Percentiles rank a stretch among this genome's conserved stretches.
Conservation (phyloP, 2,329 filamentous ascomycete species). For the Didymellaceae sp. region DNA sequence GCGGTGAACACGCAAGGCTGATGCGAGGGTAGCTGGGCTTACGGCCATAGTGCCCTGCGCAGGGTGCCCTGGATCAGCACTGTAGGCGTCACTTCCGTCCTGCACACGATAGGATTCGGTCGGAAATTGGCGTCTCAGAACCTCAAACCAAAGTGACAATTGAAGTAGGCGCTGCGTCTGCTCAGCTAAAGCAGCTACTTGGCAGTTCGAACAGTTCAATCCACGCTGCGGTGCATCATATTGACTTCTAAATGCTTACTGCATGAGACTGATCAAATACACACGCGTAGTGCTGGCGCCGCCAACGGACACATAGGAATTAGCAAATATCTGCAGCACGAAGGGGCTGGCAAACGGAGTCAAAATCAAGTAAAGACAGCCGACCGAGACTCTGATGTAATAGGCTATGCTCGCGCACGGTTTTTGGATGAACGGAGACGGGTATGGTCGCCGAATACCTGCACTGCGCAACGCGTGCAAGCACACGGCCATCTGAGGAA, state of each 20-base stretch:
- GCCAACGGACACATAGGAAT: slow-evolving; percentile 33
- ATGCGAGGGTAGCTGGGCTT: slow-evolving; percentile 1
- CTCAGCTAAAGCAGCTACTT: background rate
- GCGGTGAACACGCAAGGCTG: background rate
- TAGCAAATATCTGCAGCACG: slow-evolving; percentile 34
- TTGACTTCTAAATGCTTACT: slow-evolving; percentile 21
- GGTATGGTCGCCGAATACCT: slow-evolving; percentile 21
- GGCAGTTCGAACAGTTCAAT: no score
- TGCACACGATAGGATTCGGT: slow-evolving; percentile 2
- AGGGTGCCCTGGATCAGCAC: slow-evolving; percentile 1
- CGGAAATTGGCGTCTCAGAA: slow-evolving; percentile 18
- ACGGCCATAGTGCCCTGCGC: background rate
- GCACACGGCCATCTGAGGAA: background rate
- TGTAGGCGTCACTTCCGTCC: slow-evolving; percentile 4
- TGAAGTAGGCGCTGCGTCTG: slow-evolving; percentile 1
- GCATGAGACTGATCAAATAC: slow-evolving; percentile 19
- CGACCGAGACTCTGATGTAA: slow-evolving; percentile 40
- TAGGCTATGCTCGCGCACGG: slow-evolving; percentile 39
- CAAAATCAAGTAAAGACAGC: slow-evolving; percentile 36
- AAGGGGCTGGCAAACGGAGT: slow-evolving; percentile 45
- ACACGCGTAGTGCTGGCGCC: slow-evolving; percentile 29
- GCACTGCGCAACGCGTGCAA: slow-evolving; percentile 11
- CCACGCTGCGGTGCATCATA: no score
- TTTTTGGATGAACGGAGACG: slow-evolving; percentile 28
- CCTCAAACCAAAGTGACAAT: slow-evolving; percentile 5